These are phyloP conservation scores for Colletotrichum spaethianum DNA, from an alignment of 2,329 filamentous ascomycete species.

Conservation along the genomic window DNA sequence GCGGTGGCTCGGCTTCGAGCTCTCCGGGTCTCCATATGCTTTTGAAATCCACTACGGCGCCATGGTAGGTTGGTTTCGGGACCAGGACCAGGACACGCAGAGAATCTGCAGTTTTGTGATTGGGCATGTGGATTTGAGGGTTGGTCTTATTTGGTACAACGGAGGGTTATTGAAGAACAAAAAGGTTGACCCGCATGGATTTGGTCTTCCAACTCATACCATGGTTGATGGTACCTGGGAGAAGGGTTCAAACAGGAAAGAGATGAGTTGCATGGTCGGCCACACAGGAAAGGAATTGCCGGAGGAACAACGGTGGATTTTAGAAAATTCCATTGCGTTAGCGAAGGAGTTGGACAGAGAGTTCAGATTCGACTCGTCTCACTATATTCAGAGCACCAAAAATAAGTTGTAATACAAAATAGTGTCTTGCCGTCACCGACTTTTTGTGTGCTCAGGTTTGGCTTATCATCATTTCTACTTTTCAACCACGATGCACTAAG, in stretches of 20 bases:
- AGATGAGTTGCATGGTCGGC: slow-evolving; percentile 55
- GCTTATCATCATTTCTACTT: too few relatives aligned
- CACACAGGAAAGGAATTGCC: background rate
- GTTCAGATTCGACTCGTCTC: too few relatives aligned
- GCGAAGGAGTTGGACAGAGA: slow-evolving; percentile 3
- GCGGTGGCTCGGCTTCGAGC: slow-evolving; percentile 61
- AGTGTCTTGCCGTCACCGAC: too few relatives aligned
- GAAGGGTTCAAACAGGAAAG: slow-evolving; percentile 49
- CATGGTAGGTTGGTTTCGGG: slow-evolving; percentile 53
- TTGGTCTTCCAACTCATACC: slow-evolving; percentile 53
- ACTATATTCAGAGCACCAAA: too few relatives aligned
- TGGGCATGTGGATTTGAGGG: slow-evolving; percentile 56
- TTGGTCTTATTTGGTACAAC: slow-evolving; percentile 59
- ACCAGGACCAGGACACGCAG: background rate
- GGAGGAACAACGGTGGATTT: background rate
- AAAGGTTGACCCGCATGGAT: slow-evolving; percentile 47
- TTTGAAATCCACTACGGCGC: slow-evolving; percentile 59
- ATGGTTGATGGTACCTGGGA: slow-evolving; percentile 56
- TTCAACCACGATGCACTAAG: too few relatives aligned
- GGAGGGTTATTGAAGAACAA: slow-evolving; percentile 60
- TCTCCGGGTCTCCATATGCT: slow-evolving; percentile 53
- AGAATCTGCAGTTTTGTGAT: slow-evolving; percentile 58
- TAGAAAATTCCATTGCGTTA: slow-evolving; percentile 15
- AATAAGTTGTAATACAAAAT: too few relatives aligned
- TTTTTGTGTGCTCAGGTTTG: too few relatives aligned